Percentiles rank a stretch among this genome's conserved stretches.
Conservation (phyloP, 2,329 filamentous ascomycete genomes). For the Ascosphaera apis region DNA sequence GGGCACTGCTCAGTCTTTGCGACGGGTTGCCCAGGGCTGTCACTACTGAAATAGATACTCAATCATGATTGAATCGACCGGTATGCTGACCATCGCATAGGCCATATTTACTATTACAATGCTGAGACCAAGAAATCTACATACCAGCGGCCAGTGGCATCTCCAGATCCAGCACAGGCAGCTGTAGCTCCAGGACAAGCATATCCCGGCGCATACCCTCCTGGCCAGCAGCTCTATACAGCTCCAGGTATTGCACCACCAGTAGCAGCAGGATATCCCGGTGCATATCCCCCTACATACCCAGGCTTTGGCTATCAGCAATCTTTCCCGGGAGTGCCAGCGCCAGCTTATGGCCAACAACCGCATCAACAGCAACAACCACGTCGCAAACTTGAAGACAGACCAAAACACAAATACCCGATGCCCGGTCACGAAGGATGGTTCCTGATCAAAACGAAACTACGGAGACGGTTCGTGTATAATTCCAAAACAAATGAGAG, state of each 20-base stretch:
- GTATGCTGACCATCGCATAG: too few relatives aligned
- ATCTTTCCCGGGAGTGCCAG: constrained; percentile 19
- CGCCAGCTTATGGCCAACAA: constrained; percentile 12
- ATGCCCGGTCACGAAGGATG: constrained; percentile 72
- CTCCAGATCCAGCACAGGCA: constrained; percentile 4
- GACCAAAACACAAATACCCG: constrained; percentile 52
- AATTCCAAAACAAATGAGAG: constrained; percentile 70
- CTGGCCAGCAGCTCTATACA: constrained; percentile 1
- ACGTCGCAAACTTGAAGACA: constrained; percentile 49
- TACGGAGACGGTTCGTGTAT: constrained; percentile 72
- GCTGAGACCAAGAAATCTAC: constrained; percentile 62
- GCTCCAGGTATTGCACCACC: not conserved
- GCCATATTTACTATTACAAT: constrained; percentile 79
- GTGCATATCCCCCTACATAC: not conserved
- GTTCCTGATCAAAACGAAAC: constrained; percentile 81
- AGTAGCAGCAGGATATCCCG: not conserved
- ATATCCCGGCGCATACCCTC: not conserved
- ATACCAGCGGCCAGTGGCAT: constrained; percentile 47
- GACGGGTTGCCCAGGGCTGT: too few relatives aligned
- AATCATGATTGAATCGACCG: too few relatives aligned
- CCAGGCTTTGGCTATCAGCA: constrained; percentile 10
- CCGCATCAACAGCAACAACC: constrained; percentile 29
- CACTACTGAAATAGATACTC: too few relatives aligned
- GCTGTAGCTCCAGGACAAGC: not conserved
- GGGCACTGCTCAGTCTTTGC: constrained; percentile 2